phyloP scores from a whole-genome alignment of 805 yeast genomes.

The Scheffersomyces lignosus region DNA sequence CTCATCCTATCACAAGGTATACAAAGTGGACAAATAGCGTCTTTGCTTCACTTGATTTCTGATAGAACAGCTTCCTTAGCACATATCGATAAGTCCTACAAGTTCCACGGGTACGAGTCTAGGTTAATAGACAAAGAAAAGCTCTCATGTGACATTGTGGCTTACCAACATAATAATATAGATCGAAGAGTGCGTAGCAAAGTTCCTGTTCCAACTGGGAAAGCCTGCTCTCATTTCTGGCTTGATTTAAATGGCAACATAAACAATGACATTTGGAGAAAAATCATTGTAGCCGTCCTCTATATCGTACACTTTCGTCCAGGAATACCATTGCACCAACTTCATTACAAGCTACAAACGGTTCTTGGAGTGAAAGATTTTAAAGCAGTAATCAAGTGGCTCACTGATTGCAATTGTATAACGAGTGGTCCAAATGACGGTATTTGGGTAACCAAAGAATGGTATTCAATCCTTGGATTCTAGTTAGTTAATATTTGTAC shows the following conservation, averaged over 20 bases:
- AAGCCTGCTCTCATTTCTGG: slow-evolving; percentile 72
- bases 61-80: slow-evolving; percentile 9
- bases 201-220: slow-evolving; percentile 55
- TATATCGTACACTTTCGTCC: slow-evolving; percentile 37
- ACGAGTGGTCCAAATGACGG: slow-evolving; percentile 34
- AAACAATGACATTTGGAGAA: slow-evolving; percentile 60
- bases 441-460: slow-evolving; percentile 42
- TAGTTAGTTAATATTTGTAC: too few species aligned
- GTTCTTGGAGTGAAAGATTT: slow-evolving; percentile 32
- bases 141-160: slow-evolving; percentile 62
- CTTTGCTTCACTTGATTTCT: slow-evolving; percentile 57
- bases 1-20: slow-evolving; percentile 53
- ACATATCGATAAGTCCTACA: slow-evolving; percentile 53
- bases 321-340: slow-evolving; percentile 24
- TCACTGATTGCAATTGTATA: slow-evolving; percentile 42
- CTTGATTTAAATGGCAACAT: slow-evolving; percentile 63
- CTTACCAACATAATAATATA: slow-evolving; percentile 15
- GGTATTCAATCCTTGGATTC: slow-evolving; percentile 46
- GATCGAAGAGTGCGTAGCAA: slow-evolving; percentile 1
- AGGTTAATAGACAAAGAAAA: slow-evolving; percentile 68
- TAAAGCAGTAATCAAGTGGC: slow-evolving; percentile 33
- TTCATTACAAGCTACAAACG: slow-evolving; percentile 27
- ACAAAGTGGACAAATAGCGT: slow-evolving; percentile 62
- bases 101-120: slow-evolving; percentile 68
- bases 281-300: slow-evolving; percentile 47